Percentiles rank a stretch among this genome's conserved stretches.
phyloP scores from a whole-genome alignment of 192 early-diverging fungal species.

The Physocladia obscura region DNA sequence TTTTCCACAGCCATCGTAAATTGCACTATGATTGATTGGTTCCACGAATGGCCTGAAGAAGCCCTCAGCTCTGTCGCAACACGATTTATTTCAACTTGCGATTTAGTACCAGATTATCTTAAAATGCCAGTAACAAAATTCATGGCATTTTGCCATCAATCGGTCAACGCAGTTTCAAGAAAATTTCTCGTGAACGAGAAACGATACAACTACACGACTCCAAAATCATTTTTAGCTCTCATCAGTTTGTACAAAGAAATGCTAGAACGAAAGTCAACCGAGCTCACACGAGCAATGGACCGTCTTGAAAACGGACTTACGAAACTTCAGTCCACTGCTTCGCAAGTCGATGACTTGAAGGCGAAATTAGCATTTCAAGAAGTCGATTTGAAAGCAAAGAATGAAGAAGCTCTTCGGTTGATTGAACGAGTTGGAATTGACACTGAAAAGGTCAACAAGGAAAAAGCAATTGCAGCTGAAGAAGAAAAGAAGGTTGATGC shows the following conservation, averaged over 20 bases:
- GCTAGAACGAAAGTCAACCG: slow-evolving; percentile 58
- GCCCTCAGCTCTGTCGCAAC: slow-evolving; percentile 62
- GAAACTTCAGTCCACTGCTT: slow-evolving; percentile 61
- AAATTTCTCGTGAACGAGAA: slow-evolving; percentile 68
- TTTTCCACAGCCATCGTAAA: slow-evolving; percentile 34
- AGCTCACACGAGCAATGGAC: slow-evolving; percentile 65
- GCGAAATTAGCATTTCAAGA: slow-evolving; percentile 65
- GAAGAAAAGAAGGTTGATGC: slow-evolving; percentile 64
- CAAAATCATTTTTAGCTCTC: slow-evolving; percentile 64
- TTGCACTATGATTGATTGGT: slow-evolving; percentile 65
- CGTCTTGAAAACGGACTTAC: slow-evolving; percentile 67
- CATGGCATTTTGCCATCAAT: slow-evolving; percentile 65
- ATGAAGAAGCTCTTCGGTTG: slow-evolving; percentile 60
- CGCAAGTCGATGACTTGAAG: slow-evolving; percentile 66
- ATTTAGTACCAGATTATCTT: slow-evolving; percentile 54
- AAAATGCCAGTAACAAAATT: slow-evolving; percentile 58
- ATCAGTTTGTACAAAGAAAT: slow-evolving; percentile 65
- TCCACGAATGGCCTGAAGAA: slow-evolving; percentile 64
- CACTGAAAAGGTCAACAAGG: slow-evolving; percentile 66
- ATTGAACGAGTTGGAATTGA: slow-evolving; percentile 65
- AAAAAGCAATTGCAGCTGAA: slow-evolving; percentile 66
- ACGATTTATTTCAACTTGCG: slow-evolving; percentile 55
- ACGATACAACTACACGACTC: slow-evolving; percentile 67
- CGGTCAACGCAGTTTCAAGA: slow-evolving; percentile 58
- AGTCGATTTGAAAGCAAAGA: slow-evolving; percentile 65